phyloP scores from a whole-genome alignment of 2,329 filamentous ascomycete genomes.

The Aspergillus jensenii region DNA sequence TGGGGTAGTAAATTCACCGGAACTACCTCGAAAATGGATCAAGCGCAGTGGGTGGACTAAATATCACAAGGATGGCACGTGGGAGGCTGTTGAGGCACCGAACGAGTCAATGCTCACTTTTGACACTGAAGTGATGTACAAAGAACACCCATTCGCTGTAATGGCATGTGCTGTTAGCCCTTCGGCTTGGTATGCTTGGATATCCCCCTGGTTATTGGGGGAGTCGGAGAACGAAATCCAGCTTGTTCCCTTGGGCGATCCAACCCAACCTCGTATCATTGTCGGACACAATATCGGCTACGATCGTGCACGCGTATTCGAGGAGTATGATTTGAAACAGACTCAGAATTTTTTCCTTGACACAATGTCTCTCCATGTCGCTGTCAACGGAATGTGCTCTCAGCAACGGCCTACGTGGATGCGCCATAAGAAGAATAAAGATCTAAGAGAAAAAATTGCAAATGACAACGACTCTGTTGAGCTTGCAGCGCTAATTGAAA shows the following conservation, averaged over 20 bases:
- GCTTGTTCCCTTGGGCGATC: conserved; percentile 82
- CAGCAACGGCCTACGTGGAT: conserved; percentile 95
- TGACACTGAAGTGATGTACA: conserved; percentile 96
- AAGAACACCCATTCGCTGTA: conserved; percentile 85
- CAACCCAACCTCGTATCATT: conserved; percentile 69
- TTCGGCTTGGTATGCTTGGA: conserved; percentile 93
- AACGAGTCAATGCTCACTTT: conserved; percentile 83
- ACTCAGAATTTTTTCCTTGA: conserved; percentile 86
- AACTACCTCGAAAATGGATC: conserved; percentile 70
- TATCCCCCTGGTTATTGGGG: conserved; percentile 90
- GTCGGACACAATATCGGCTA: conserved; percentile 96
- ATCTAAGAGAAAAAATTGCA: conserved; percentile 76
- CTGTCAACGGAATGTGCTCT: conserved; percentile 98
- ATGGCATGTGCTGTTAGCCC: conserved; percentile 94
- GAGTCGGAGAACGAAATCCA: conserved; percentile 77
- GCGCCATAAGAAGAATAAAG: conserved; percentile 88
- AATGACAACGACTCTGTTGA: conserved; percentile 70
- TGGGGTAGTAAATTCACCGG: conserved; percentile 58
- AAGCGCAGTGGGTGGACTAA: conserved; percentile 88
- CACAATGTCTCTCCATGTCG: conserved; percentile 97
- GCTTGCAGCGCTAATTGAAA: conserved; percentile 68
- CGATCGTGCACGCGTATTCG: conserved; percentile 80
- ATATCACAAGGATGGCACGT: conserved; percentile 72
- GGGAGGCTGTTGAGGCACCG: conserved; percentile 73
- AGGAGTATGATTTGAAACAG: conserved; percentile 85